phyloP scores from a whole-genome alignment of 176 grass and related monocot species.

The Ananas comosus region DNA sequence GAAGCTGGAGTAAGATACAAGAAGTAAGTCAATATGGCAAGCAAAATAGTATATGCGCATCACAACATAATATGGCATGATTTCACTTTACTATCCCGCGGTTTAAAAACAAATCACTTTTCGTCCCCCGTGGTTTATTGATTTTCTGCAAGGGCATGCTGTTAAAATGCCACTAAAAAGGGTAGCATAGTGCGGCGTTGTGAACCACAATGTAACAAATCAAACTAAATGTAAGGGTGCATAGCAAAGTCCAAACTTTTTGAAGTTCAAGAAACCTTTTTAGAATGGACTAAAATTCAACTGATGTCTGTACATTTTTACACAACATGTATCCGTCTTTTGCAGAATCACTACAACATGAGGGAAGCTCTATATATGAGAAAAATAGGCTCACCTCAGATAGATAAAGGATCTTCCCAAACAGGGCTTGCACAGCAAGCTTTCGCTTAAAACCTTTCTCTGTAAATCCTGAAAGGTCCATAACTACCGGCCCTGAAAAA shows the following conservation, averaged over 20 bases:
- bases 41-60: not conserved
- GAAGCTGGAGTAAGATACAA: slow-evolving; percentile 51
- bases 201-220: too few species aligned
- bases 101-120: too few species aligned
- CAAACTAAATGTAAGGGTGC: too few species aligned
- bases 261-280: too few species aligned
- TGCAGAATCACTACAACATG: not conserved
- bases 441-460: slow-evolving; percentile 70
- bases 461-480: slow-evolving; percentile 74
- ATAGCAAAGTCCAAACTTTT: too few species aligned
- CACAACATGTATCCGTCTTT: not conserved
- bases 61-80: not conserved
- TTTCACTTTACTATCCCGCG: too few species aligned
- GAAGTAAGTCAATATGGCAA: not conserved
- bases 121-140: too few species aligned
- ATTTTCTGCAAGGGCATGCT: too few species aligned
- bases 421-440: slow-evolving; percentile 67
- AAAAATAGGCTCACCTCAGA: slow-evolving; percentile 48
- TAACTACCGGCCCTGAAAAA: slow-evolving; percentile 73
- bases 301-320: not conserved
- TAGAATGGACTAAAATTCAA: too few species aligned
- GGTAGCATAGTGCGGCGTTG: too few species aligned
- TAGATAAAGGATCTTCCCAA: slow-evolving; percentile 81
- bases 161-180: too few species aligned
- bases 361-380: not conserved